These are phyloP conservation scores for Pholiota molesta DNA, from an alignment of 768 basidiomycete species.

Conservation along the genomic window DNA sequence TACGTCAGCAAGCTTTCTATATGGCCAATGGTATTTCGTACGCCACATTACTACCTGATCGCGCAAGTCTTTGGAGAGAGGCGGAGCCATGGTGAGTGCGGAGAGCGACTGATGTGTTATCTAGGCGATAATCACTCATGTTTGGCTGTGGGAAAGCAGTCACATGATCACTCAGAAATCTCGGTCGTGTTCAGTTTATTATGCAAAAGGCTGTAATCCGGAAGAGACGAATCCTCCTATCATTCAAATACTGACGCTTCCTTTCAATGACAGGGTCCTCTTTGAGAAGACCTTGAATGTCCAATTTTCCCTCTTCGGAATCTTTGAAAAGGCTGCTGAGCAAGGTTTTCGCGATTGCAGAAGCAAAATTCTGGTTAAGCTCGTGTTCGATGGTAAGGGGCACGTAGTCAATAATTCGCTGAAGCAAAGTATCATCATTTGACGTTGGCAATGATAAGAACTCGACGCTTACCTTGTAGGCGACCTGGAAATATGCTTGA, in stretches of 20 bases:
- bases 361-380: conserved; percentile 45
- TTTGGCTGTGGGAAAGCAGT: too few species aligned
- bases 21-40: too few species aligned
- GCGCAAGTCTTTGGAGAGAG: too few species aligned
- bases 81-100: too few species aligned
- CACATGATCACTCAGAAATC: too few species aligned
- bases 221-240: conserved; percentile 26
- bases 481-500: conserved; percentile 57
- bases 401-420: conserved; percentile 61
- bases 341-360: conserved; percentile 27
- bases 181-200: too few species aligned
- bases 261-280: conserved; percentile 42
- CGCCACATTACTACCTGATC: too few species aligned
- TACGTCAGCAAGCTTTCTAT: too few species aligned
- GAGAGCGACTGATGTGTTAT: too few species aligned
- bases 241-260: conserved; percentile 33
- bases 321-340: conserved; percentile 28
- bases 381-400: conserved; percentile 53
- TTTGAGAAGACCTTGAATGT: conserved; percentile 33
- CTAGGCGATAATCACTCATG: too few species aligned
- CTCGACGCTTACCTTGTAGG: conserved; percentile 45
- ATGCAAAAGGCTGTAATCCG: too few species aligned
- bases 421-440: neutral
- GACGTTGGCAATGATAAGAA: neutral
- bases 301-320: conserved; percentile 13